Evolutionary conservation across 108 stramenopile genomes (phyloP), one percentile per base, ranked within the genome.

Genomic region (Mediolabrus comicus): DNA sequence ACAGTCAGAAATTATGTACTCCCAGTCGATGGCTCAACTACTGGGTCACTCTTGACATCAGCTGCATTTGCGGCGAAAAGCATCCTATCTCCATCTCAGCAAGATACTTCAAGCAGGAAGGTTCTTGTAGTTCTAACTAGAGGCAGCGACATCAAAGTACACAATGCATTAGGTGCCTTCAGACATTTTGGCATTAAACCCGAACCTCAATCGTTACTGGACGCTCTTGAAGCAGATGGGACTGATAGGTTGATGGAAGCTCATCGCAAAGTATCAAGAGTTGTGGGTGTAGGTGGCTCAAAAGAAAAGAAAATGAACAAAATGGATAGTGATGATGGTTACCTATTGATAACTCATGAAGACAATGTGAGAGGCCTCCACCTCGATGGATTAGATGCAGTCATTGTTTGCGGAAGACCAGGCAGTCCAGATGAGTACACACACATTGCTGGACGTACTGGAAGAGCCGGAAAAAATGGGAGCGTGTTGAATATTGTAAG

Each of bases 371-470:
- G 97, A 33, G 97, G 97, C 16, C 74, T 98, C 36, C 96, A 98
- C 77, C 72, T 98, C 39, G 90, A 91, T 57, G 86, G 83, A 5
- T 72, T 97, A 2, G 91, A 93, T 64, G 80, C 75, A 0, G 96
- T 98, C 13, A 67, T 98, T 26, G 78, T 94, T 34, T 83, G 96
- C 27, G 91, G 95, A 26, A 79, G 83, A 63, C 89, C 97, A 3
- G 68, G 71, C n/a, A 83, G 92, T 33, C 91, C 94, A 0, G 96
- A 98, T 72, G 95, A 96, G 68, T 98, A 98, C 81, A 89, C 88
- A 1, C 97, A 98, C 71, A 93, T 98, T 73, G 96, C 97, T 17
- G 97, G 97, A 2, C 71, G 97, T 28, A 95, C 95, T 17, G 97
- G 97, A 57, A 82, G 97, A 49, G 92, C 91, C 17, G 95, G 95